Conservation (phyloP, 768 basidiomycete genomes). For the Suillus luteus region DNA sequence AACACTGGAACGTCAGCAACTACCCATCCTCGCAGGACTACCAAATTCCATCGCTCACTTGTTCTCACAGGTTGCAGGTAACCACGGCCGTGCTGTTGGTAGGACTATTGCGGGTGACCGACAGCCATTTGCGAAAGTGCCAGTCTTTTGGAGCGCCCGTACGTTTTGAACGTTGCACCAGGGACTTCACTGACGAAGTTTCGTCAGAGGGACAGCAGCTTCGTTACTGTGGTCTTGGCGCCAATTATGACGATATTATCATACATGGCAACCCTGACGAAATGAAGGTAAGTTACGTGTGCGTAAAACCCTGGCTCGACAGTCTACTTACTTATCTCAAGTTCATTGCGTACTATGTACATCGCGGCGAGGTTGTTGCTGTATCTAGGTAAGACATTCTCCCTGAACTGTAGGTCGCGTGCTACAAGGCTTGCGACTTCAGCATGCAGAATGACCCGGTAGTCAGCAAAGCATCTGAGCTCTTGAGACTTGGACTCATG, state of each 20-base stretch:
- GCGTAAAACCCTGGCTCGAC: background rate
- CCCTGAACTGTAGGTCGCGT: background rate
- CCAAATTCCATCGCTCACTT: background rate
- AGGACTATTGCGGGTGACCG: constrained; percentile 66
- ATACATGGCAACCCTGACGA: constrained; percentile 75
- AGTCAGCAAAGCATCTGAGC: constrained; percentile 75
- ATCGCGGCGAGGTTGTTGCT: constrained; percentile 62
- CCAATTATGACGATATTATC: constrained; percentile 72
- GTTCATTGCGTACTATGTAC: constrained; percentile 83
- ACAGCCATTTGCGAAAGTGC: constrained; percentile 74
- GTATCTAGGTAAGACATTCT: constrained; percentile 53
- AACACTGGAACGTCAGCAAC: constrained; percentile 84
- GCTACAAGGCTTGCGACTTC: constrained; percentile 8
- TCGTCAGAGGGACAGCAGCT: constrained; percentile 78
- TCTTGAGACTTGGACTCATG: constrained; percentile 80
- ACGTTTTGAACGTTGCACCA: constrained; percentile 30
- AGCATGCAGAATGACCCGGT: constrained; percentile 86
- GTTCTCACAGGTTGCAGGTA: constrained; percentile 66
- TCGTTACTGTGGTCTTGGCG: constrained; percentile 79
- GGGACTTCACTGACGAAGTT: constrained; percentile 9
- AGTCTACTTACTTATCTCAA: constrained; percentile 25
- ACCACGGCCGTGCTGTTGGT: constrained; percentile 84
- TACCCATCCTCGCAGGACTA: background rate
- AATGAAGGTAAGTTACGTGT: constrained; percentile 59
- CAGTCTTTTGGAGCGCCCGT: constrained; percentile 92